These are phyloP conservation scores for Lepidium campestre DNA, from an alignment of 441 rosid genomes.

Conservation along the genomic window DNA sequence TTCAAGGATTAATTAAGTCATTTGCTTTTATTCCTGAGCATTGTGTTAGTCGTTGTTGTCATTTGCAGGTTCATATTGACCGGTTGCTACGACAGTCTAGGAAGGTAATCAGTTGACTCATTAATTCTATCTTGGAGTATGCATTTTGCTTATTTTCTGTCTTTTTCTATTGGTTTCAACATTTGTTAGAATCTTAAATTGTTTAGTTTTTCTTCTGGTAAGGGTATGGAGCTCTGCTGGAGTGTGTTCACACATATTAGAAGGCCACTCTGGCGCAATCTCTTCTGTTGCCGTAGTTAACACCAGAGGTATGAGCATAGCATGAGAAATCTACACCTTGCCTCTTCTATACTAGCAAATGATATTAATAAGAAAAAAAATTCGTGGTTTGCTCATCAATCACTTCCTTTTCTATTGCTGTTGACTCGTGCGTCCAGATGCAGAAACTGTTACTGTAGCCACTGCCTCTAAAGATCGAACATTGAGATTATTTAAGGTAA, in stretches of 20 bases:
- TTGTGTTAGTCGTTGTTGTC: conserved; percentile 13
- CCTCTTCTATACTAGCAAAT: background rate
- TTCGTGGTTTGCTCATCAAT: background rate
- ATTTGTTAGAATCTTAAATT: conserved; percentile 2
- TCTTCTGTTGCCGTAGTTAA: conserved; percentile 63
- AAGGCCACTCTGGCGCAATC: conserved; percentile 70
- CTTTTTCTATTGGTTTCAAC: background rate
- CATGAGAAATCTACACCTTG: background rate
- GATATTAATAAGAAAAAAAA: background rate
- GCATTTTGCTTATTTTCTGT: background rate
- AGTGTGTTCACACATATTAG: conserved; percentile 67
- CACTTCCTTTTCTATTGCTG: background rate
- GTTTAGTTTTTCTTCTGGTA: background rate
- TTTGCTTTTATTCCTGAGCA: background rate
- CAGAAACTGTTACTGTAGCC: conserved; percentile 44
- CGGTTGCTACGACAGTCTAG: conserved; percentile 86
- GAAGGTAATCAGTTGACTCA: conserved; percentile 48
- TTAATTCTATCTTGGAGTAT: background rate
- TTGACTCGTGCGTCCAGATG: conserved; percentile 34
- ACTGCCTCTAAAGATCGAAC: conserved; percentile 93
- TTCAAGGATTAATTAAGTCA: background rate
- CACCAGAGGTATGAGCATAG: conserved; percentile 42
- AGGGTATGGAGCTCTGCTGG: conserved; percentile 87
- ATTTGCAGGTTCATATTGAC: conserved; percentile 84
- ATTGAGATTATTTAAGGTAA: conserved; percentile 90